A percentile compares a stretch with the other conserved stretches of the same genome.
phyloP scores from a whole-genome alignment of 345 rosid species.

The Brassica nigra region DNA sequence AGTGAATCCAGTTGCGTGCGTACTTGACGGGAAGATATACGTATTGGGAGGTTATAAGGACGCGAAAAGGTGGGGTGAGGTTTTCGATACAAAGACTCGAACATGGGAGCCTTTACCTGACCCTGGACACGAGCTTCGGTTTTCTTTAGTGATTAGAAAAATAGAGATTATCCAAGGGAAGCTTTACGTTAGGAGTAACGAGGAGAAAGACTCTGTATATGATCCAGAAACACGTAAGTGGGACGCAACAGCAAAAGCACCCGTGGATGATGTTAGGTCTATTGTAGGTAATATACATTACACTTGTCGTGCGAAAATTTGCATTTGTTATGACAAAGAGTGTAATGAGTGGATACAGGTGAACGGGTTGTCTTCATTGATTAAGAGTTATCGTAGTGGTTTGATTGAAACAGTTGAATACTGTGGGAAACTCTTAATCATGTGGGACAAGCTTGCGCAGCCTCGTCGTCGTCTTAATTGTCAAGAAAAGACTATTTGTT shows the following conservation, averaged over 20 bases:
- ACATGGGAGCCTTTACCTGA: not conserved
- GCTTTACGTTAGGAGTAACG: constrained; percentile 12
- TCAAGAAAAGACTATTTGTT: constrained; percentile 13
- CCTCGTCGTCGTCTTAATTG: not conserved
- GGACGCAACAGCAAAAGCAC: not conserved
- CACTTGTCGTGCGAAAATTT: not conserved
- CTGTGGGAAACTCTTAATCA: not conserved
- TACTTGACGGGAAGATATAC: not conserved
- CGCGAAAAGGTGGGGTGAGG: not conserved
- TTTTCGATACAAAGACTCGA: not conserved
- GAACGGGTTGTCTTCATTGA: constrained; percentile 6
- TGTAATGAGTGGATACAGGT: not conserved
- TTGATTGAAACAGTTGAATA: not conserved
- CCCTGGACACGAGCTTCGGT: not conserved
- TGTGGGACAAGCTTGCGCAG: not conserved
- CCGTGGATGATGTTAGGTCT: not conserved
- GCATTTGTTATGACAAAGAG: constrained; percentile 9
- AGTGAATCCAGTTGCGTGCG: not conserved
- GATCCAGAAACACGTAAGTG: not conserved
- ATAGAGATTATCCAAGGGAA: not conserved
- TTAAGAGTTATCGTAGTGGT: not conserved
- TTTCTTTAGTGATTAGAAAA: not conserved
- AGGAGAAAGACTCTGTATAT: constrained; percentile 13
- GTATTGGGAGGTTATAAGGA: not conserved
- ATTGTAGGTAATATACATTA: not conserved